Evolutionary conservation across 305 asterid species (phyloP), one percentile per base, ranked within the genome.

Genomic region (Solanum chacoense): DNA sequence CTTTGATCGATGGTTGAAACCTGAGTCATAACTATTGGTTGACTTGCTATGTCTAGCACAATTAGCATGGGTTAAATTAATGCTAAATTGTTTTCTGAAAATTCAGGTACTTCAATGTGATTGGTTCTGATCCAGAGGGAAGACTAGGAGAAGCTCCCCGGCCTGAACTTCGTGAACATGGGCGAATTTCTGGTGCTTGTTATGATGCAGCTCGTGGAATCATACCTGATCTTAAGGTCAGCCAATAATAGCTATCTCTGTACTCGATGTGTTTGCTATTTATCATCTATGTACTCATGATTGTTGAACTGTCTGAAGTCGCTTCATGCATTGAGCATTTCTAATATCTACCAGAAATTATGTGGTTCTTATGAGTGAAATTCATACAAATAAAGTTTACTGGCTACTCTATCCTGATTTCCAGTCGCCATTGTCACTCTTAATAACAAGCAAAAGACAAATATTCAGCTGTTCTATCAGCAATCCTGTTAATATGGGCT

Each of bases 121-220:
- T 97, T 91, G 99, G 99, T 90, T 97, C 98, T n/a, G 98, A 96
- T 91, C 98, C 98, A 14, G 97, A 94, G 93, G 99, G 99, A 94
- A 91, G 96, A 91, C 95, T 97, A 4, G 99, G 99, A 86, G 99
- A 97, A 96, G 98, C 99, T 92, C 99, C 99, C 88, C 97, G 94
- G 8, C 98, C 99, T 16, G 98, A 97, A 91, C 93, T 97, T 34
- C 98, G 98, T 12, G 98, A 97, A 85, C 99, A 97, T 89, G 99
- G 99, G 69, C 92, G 99, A 38, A 97, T 97, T 87, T 97, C 99
- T 9, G 99, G 99, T 67, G 99, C 99, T 88, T 97, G 99, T 91
- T 97, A 96, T 73, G 98, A 97, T 89, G 98, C 99, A 85, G 99
- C 99, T 88, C 98, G 98, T 88, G 98, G 98, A 88, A 94, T 97